Conservation (phyloP, 768 basidiomycete genomes). For the Mycena galericulata region DNA sequence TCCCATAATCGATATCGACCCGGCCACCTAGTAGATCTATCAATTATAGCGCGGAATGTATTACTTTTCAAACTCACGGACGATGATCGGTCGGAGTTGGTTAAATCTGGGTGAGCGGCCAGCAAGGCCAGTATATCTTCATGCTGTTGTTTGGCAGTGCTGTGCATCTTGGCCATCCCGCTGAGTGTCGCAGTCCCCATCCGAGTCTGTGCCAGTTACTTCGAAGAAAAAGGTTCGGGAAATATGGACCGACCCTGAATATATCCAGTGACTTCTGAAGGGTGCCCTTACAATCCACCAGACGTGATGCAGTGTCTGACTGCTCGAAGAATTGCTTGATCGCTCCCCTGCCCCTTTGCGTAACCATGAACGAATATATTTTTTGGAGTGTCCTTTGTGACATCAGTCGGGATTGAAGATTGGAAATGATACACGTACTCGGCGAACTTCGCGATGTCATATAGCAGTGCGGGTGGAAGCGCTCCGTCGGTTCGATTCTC, state of each 20-base stretch:
- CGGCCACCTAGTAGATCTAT: background rate
- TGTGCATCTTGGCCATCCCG: background rate
- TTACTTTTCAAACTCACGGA: too few relatives aligned
- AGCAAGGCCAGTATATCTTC: background rate
- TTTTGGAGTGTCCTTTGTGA: background rate
- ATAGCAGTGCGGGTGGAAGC: too few relatives aligned
- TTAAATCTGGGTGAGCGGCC: background rate
- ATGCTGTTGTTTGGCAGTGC: background rate
- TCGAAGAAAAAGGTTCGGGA: too few relatives aligned
- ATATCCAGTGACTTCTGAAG: background rate
- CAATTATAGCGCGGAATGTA: background rate
- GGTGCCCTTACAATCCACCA: background rate
- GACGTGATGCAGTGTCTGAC: background rate
- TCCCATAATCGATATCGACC: background rate
- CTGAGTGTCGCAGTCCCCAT: too few relatives aligned
- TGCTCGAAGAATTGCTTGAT: background rate
- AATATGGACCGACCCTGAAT: background rate
- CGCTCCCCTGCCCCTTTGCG: background rate
- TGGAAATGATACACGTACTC: too few relatives aligned
- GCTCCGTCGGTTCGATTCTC: too few relatives aligned
- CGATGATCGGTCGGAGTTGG: slow-evolving; percentile 3
- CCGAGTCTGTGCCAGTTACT: too few relatives aligned
- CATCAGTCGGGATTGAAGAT: too few relatives aligned
- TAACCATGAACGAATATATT: background rate
- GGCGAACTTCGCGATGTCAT: too few relatives aligned